Evolutionary conservation across 108 stramenopile genomes (phyloP), one percentile per base, ranked within the genome.

Genomic region (Fragilaria crotonensis): DNA sequence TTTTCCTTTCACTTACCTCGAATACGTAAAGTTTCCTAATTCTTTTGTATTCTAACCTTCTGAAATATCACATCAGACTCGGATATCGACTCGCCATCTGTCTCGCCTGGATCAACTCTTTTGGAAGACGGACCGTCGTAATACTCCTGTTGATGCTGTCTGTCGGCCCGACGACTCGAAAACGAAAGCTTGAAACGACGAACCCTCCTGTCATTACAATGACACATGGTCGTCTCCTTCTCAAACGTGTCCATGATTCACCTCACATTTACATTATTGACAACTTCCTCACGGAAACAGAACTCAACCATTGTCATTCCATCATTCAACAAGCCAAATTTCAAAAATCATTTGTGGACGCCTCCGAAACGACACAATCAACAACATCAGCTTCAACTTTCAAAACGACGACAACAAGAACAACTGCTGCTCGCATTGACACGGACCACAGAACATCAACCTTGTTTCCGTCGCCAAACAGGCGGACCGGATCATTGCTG

Each of bases 231-330:
- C 63, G 73, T 1, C 20, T 65, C 18, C 64, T 51, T 20, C 31
- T 70, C 5, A 56, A 51, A 18, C 55, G 61, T 22, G 50, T 72
- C 7, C 59, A 66, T 58, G 47, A 45, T 7, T 33, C 51, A 0
- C 74, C 74, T n/a, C 70, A 64, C 32, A 70, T 87, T 36, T 87
- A 87, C 50, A 56, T 78, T 14, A 68, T 83, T 30, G 74, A 80
- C 28, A 63, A 87, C 53, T 87, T 87, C 64, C 61, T 87, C 22
- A 78, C 70, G 9, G 21, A 67, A 5, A 36, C 70, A 28, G 85
- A 87, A 65, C 48, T 87, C 9, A 52, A 71, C 17, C 73, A 79
- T 56, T 70, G 76, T 29, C 60, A 69, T 27, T 19, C 49, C 17
- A 44, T 33, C 7, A 68, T 75, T 19, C 22, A 48, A n/a, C 53